phyloP scores from a whole-genome alignment of 2,329 filamentous ascomycete species.

The Elsinoe batatas region DNA sequence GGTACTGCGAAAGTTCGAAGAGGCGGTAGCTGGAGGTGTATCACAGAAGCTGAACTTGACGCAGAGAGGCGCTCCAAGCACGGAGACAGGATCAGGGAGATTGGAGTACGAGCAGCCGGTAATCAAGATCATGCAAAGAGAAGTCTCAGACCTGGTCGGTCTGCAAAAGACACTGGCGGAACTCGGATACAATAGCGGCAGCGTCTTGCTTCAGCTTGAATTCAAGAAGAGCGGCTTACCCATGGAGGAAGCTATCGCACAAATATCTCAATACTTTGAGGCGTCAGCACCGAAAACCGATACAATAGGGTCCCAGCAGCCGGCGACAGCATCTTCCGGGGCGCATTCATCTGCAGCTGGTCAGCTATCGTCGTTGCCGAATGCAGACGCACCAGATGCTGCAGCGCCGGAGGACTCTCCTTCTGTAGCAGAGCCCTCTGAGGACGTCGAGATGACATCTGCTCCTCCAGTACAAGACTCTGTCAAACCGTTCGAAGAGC shows the following conservation, averaged over 20 bases:
- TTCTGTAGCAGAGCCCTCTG: constrained; percentile 20
- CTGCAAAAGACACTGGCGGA: constrained; percentile 83
- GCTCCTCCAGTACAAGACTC: constrained; percentile 18
- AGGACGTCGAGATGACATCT: constrained; percentile 20
- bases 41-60: constrained; percentile 62
- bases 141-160: constrained; percentile 65
- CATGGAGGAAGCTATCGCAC: constrained; percentile 71
- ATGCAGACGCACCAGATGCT: constrained; percentile 20
- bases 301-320: constrained; percentile 20
- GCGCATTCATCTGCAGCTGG: constrained; percentile 20
- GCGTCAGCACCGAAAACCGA: constrained; percentile 29
- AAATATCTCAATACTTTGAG: constrained; percentile 66
- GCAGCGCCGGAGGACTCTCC: constrained; percentile 18
- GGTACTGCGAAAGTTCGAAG: constrained; percentile 81
- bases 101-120: constrained; percentile 83
- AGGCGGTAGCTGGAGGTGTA: constrained; percentile 48
- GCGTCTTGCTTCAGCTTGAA: constrained; percentile 63
- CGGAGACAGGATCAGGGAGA: constrained; percentile 53
- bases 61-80: constrained; percentile 62
- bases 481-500: constrained; percentile 13
- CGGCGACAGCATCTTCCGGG: constrained; percentile 21
- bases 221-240: constrained; percentile 70
- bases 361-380: constrained; percentile 18
- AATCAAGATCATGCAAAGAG: constrained; percentile 71
- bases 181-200: constrained; percentile 78